These are phyloP conservation scores for Aspergillus costaricaensis DNA, from an alignment of 2,329 filamentous ascomycete genomes.

Conservation along the genomic window DNA sequence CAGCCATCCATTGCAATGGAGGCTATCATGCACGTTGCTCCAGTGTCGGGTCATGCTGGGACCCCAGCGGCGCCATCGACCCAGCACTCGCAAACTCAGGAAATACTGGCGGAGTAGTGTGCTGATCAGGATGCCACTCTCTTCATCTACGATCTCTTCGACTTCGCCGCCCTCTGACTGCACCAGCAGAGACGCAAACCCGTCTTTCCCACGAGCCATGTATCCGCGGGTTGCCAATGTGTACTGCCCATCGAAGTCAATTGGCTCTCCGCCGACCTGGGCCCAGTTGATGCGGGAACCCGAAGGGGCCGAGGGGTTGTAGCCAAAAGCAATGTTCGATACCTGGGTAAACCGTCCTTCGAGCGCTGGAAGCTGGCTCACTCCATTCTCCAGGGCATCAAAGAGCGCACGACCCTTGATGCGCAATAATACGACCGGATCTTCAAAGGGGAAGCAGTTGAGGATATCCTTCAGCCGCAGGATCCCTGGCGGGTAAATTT, in stretches of 20 bases:
- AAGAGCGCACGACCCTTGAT: slow-evolving; percentile 71
- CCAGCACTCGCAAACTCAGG: slow-evolving; percentile 78
- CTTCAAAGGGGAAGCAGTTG: slow-evolving; percentile 89
- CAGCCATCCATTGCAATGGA: slow-evolving; percentile 57
- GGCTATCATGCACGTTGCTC: slow-evolving; percentile 62
- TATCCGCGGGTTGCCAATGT: slow-evolving; percentile 79
- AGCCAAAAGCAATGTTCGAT: slow-evolving; percentile 76
- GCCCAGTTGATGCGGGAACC: slow-evolving; percentile 66
- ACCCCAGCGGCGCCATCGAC: slow-evolving; percentile 74
- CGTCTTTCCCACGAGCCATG: slow-evolving; percentile 86
- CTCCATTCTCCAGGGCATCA: slow-evolving; percentile 81
- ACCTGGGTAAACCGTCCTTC: slow-evolving; percentile 87
- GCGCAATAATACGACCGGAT: slow-evolving; percentile 77
- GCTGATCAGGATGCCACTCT: slow-evolving; percentile 83
- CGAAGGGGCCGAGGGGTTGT: slow-evolving; percentile 63
- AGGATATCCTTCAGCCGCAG: slow-evolving; percentile 79
- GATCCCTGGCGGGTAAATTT: slow-evolving; percentile 80
- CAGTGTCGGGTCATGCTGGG: slow-evolving; percentile 66
- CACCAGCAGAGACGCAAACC: slow-evolving; percentile 75
- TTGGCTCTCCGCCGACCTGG: slow-evolving; percentile 61
- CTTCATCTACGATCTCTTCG: slow-evolving; percentile 78
- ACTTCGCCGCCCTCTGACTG: slow-evolving; percentile 73
- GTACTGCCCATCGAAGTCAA: slow-evolving; percentile 67
- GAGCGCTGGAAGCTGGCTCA: slow-evolving; percentile 76
- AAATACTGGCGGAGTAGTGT: slow-evolving; percentile 90